Evolutionary conservation across 768 basidiomycete genomes (phyloP), one percentile per base, ranked within the genome.

Genomic region (Termitomyces sp.): DNA sequence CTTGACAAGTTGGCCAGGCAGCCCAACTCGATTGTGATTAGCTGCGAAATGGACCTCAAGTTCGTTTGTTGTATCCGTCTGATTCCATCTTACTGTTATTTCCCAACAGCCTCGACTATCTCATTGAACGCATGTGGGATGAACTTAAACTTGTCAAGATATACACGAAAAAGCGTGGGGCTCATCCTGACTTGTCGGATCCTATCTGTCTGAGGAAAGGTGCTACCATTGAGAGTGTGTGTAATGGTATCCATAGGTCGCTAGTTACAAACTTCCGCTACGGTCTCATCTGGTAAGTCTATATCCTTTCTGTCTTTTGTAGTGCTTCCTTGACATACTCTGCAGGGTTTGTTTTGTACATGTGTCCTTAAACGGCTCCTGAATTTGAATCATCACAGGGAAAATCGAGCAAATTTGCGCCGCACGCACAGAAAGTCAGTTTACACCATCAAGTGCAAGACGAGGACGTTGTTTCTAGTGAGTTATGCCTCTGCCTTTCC

Each of bases 121-220:
- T 92, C 37, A 81, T 90, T 55, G 87, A 88, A 60, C 81, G 84
- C 22, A 85, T 91, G 60, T 92, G 88, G 88, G 87, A 86, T 29
- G 83, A 89, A 58, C 80, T 94, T n/a, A 76, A 80, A 53, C 80
- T 92, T 7, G 88, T 89, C 55, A 95, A 94, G 67, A 85, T 99
- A 46, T 99, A 98, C 72, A 99, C 97, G 3, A 99, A 99, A 75
- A 95, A 95, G 70, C 81, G 97, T 45, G 97, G 96, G n/a, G 90
- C 81, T 31, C 90, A 90, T 62, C 95, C 97, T 3, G 97, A 98
- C 70, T 73, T 99, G 13, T 72, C 78, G 1, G 97, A 99, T 71
- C 97, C 97, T 26, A 85, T 98, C 50, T 92, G 90, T 72, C 71
- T 98, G 59, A 81, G 96, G 58, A 88, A 84, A 68, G 97, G 96